Conservation (phyloP, 192 early-diverging fungal species). For the Backusella morwellensis region DNA sequence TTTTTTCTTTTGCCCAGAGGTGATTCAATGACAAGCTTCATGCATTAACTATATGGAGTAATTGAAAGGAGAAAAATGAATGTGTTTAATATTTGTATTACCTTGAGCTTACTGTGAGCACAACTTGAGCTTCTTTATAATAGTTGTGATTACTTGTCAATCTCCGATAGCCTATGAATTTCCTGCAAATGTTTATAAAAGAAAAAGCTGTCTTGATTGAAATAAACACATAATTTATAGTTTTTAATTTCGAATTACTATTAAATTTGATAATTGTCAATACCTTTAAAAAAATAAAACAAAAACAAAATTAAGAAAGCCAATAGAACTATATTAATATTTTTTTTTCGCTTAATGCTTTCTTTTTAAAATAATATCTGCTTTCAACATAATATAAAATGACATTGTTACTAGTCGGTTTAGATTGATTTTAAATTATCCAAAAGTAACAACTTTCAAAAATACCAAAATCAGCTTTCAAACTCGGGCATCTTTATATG, state of each 20-base stretch:
- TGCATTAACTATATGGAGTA: conserved; percentile 4
- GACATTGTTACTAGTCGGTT: background rate
- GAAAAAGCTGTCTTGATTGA: background rate
- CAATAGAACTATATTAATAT: too few relatives aligned
- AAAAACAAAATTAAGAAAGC: background rate
- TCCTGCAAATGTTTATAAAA: background rate
- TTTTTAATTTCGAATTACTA: too few relatives aligned
- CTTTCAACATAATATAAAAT: background rate
- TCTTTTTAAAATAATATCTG: background rate
- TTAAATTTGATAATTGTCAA: too few relatives aligned
- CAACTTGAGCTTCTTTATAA: background rate
- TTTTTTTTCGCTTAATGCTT: background rate
- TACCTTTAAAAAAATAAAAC: background rate
- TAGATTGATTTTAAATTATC: background rate
- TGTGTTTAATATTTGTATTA: background rate
- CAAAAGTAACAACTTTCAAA: conserved; percentile 4
- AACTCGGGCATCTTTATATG: conserved; percentile 6
- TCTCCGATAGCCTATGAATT: background rate
- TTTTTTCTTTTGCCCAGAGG: background rate
- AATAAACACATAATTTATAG: background rate
- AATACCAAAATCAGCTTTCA: conserved; percentile 1
- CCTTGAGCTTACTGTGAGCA: conserved; percentile 1
- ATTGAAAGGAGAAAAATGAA: background rate
- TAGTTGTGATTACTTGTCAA: background rate
- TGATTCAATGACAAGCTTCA: background rate